Evolutionary conservation across 2,329 filamentous ascomycete species (phyloP).

Genomic region (Cercospora sojina): DNA sequence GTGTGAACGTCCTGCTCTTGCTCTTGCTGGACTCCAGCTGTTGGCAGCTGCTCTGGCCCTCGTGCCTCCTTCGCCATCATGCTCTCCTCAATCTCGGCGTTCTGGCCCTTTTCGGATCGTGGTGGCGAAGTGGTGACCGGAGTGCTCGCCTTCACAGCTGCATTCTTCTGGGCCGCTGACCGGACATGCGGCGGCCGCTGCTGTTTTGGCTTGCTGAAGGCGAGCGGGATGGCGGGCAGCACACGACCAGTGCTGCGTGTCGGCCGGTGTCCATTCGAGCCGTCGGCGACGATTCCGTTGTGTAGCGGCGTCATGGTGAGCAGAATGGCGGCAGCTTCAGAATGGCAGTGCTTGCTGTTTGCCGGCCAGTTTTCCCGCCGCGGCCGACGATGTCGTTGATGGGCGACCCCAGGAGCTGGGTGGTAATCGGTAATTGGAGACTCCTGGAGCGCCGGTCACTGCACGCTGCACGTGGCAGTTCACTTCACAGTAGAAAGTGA

Average conservation of each 20-base stretch:
- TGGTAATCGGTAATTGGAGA: conserved; percentile 4
- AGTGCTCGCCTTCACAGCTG: conserved; percentile 8
- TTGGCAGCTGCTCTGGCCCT: background rate
- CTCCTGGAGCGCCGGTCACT: conserved; percentile 30
- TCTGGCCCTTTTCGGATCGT: conserved; percentile 13
- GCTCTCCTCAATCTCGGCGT: background rate
- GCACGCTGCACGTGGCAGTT: conserved; percentile 7
- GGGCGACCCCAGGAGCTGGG: conserved; percentile 18
- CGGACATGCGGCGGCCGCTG: conserved; percentile 9
- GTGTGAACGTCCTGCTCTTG: conserved; percentile 1
- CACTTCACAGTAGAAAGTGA: conserved; percentile 3
- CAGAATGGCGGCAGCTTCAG: background rate
- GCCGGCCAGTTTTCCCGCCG: background rate
- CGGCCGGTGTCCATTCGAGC: conserved; percentile 20
- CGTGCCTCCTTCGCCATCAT: background rate
- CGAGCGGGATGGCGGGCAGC: conserved; percentile 36
- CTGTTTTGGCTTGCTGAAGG: conserved; percentile 31
- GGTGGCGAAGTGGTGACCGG: conserved; percentile 1
- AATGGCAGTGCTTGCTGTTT: background rate
- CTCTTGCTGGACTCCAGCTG: background rate
- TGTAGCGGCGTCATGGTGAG: conserved; percentile 27
- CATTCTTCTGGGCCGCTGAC: conserved; percentile 18
- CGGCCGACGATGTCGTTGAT: background rate
- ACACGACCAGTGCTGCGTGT: conserved; percentile 28
- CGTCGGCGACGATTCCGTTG: conserved; percentile 16